Percentiles rank a stretch among this genome's conserved stretches.
These are phyloP conservation scores for Metarhizium sp. DNA, from an alignment of 2,329 filamentous ascomycete species.

Conservation along the genomic window DNA sequence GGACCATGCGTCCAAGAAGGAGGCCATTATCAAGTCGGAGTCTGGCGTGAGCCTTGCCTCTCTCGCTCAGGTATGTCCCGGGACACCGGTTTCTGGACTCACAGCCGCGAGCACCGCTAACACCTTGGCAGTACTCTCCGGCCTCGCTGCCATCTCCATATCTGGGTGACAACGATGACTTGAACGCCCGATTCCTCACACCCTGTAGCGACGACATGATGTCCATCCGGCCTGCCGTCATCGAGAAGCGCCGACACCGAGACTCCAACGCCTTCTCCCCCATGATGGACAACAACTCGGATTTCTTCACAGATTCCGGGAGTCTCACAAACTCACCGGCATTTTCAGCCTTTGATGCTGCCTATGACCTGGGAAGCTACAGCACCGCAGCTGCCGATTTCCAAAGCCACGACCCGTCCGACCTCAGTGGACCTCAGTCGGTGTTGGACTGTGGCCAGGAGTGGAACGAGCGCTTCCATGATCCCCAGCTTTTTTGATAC, in stretches of 20 bases:
- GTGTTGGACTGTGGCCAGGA: slow-evolving; percentile 17
- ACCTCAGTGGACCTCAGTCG: slow-evolving; percentile 15
- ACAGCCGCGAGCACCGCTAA: slow-evolving; percentile 12
- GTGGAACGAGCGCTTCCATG: slow-evolving; percentile 22
- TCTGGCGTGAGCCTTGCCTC: slow-evolving; percentile 18
- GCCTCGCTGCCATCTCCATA: slow-evolving; percentile 28
- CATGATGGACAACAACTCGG: slow-evolving; percentile 13
- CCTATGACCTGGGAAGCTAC: slow-evolving; percentile 30
- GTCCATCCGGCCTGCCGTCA: slow-evolving; percentile 17
- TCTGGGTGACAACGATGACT: slow-evolving; percentile 26
- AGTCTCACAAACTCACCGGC: slow-evolving; percentile 23
- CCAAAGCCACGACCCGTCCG: slow-evolving; percentile 16
- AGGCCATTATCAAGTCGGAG: slow-evolving; percentile 31
- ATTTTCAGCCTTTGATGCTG: slow-evolving; percentile 30
- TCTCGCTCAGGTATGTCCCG: slow-evolving; percentile 18
- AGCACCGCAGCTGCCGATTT: slow-evolving; percentile 19
- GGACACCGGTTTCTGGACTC: slow-evolving; percentile 28
- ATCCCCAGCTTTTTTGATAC: slow-evolving; percentile 22
- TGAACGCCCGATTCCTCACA: slow-evolving; percentile 36
- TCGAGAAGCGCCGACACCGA: slow-evolving; percentile 15
- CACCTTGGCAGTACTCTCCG: slow-evolving; percentile 26
- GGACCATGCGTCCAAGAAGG: slow-evolving; percentile 21
- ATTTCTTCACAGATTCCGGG: slow-evolving; percentile 18
- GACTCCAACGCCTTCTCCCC: slow-evolving; percentile 5
- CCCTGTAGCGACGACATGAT: slow-evolving; percentile 44